These are phyloP conservation scores for Warburgia ugandensis DNA, from an alignment of 164 flowering plant species.

Conservation along the genomic window DNA sequence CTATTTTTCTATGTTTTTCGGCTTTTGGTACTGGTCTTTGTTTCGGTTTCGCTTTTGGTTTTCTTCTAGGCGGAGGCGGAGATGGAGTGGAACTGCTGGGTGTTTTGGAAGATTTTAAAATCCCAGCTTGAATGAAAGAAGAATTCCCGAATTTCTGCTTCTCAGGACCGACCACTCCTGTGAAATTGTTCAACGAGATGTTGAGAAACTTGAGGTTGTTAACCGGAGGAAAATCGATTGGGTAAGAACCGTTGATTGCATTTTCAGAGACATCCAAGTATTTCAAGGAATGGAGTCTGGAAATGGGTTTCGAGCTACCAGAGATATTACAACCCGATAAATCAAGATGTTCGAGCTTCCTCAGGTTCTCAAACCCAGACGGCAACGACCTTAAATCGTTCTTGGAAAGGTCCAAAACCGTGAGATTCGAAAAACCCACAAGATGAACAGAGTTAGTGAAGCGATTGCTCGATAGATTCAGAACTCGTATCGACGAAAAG, in stretches of 20 bases:
- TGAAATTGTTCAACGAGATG: conserved; percentile 60
- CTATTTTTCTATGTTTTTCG: neutral
- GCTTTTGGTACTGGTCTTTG: neutral
- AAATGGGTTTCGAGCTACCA: conserved; percentile 35
- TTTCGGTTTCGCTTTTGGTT: conserved; percentile 7
- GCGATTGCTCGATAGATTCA: conserved; percentile 67
- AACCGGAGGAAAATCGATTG: conserved; percentile 53
- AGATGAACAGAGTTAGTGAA: conserved; percentile 48
- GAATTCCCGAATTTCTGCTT: conserved; percentile 46
- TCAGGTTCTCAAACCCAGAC: conserved; percentile 35
- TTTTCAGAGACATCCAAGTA: conserved; percentile 60
- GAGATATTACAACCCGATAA: conserved; percentile 57
- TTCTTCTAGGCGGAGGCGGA: conserved; percentile 3
- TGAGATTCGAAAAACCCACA: conserved; percentile 36
- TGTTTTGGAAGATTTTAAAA: conserved; percentile 15
- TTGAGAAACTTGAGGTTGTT: conserved; percentile 44
- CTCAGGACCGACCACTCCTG: conserved; percentile 26
- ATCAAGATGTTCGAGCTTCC: conserved; percentile 43
- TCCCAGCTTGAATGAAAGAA: conserved; percentile 59
- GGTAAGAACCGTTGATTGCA: conserved; percentile 46
- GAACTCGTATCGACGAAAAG: conserved; percentile 28
- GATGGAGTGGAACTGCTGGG: conserved; percentile 14
- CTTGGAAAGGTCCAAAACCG: conserved; percentile 49
- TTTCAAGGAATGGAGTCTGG: conserved; percentile 30
- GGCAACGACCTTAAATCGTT: conserved; percentile 49